Conservation (phyloP, 2,329 filamentous ascomycete species). For the Curvularia hawaiiensis region DNA sequence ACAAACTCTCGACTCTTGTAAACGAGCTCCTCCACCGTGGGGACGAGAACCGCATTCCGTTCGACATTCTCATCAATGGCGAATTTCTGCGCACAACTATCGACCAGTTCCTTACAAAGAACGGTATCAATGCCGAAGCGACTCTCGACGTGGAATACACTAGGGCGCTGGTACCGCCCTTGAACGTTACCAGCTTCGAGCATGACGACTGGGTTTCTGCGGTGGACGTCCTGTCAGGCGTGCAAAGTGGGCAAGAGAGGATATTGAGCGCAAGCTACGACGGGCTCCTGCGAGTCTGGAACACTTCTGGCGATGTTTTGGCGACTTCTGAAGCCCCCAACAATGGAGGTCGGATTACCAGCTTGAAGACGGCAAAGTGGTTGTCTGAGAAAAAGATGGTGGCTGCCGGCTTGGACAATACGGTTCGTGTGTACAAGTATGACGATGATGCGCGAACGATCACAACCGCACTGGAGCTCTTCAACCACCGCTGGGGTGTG, state of each 20-base stretch:
- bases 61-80: slow-evolving; percentile 96
- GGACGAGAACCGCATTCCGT: slow-evolving; percentile 69
- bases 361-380: slow-evolving; percentile 82
- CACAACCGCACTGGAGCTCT: slow-evolving; percentile 78
- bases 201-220: slow-evolving; percentile 97
- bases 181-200: slow-evolving; percentile 89
- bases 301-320: slow-evolving; percentile 82
- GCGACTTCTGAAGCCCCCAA: slow-evolving; percentile 72
- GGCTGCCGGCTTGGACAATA: slow-evolving; percentile 83
- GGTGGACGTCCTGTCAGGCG: slow-evolving; percentile 77
- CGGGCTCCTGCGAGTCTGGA: slow-evolving; percentile 84
- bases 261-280: slow-evolving; percentile 96
- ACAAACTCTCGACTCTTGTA: slow-evolving; percentile 63
- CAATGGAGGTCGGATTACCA: slow-evolving; percentile 68
- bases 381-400: slow-evolving; percentile 78
- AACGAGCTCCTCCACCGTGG: slow-evolving; percentile 64
- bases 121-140: slow-evolving; percentile 87
- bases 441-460: slow-evolving; percentile 67
- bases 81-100: slow-evolving; percentile 87
- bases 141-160: slow-evolving; percentile 92
- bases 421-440: slow-evolving; percentile 90
- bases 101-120: slow-evolving; percentile 84
- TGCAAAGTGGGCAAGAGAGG: slow-evolving; percentile 65
- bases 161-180: slow-evolving; percentile 84
- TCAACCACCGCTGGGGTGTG: slow-evolving; percentile 77